Conservation (phyloP, 768 basidiomycete species). For the Russula foetens region DNA sequence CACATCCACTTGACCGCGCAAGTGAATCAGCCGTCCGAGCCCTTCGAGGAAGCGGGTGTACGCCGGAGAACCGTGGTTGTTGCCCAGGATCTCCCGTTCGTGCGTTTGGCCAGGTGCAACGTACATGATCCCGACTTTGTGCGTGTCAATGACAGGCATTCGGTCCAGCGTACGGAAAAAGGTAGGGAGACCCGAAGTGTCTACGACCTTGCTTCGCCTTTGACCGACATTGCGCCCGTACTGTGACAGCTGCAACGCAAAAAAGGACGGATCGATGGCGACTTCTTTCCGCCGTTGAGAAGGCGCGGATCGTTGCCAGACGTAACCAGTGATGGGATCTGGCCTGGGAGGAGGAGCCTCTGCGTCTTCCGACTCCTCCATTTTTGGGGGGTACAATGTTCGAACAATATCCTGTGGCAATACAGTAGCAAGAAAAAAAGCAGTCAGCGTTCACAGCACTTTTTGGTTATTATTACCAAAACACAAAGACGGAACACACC, state of each 20-base stretch:
- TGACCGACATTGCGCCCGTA: slow-evolving; percentile 48
- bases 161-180: slow-evolving; percentile 66
- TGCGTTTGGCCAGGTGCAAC: slow-evolving; percentile 85
- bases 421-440: slow-evolving; percentile 1
- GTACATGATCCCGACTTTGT: slow-evolving; percentile 95
- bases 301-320: slow-evolving; percentile 82
- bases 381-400: slow-evolving; percentile 8
- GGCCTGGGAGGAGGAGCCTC: slow-evolving; percentile 35
- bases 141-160: slow-evolving; percentile 92
- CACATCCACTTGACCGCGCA: slow-evolving; percentile 85
- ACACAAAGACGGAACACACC: slow-evolving; percentile 9
- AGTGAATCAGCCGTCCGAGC: slow-evolving; percentile 77
- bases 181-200: slow-evolving; percentile 45
- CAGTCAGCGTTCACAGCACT: neutral
- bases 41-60: slow-evolving; percentile 92
- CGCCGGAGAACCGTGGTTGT: slow-evolving; percentile 88
- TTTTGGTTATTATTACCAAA: neutral
- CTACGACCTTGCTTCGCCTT: slow-evolving; percentile 40
- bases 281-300: slow-evolving; percentile 87
- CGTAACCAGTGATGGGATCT: slow-evolving; percentile 74
- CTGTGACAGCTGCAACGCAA: slow-evolving; percentile 80
- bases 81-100: slow-evolving; percentile 81
- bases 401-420: slow-evolving; percentile 9
- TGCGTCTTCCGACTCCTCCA: slow-evolving; percentile 16
- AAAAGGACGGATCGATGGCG: slow-evolving; percentile 73